These are phyloP conservation scores for Saprolegnia diclina DNA, from an alignment of 352 stramenopile genomes.

Conservation along the genomic window DNA sequence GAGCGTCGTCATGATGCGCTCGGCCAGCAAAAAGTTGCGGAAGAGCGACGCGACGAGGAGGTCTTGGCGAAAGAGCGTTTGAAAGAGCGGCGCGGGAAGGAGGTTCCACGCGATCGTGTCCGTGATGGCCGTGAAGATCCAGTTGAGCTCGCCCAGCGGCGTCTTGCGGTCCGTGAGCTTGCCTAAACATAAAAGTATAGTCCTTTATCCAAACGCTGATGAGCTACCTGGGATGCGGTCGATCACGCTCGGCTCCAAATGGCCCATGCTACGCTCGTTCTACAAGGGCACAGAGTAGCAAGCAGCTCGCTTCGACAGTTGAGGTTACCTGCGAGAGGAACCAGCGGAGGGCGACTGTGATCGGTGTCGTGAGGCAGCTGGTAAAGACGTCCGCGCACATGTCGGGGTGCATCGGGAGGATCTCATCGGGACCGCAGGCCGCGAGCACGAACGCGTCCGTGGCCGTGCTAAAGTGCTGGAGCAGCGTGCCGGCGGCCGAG, in stretches of 20 bases:
- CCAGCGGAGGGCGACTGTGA: slow-evolving; percentile 97
- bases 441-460: slow-evolving; percentile 96
- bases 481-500: slow-evolving; percentile 91
- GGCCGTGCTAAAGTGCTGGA: slow-evolving; percentile 92
- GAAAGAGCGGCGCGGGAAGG: slow-evolving; percentile 93
- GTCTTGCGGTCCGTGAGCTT: slow-evolving; percentile 93
- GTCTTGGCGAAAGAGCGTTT: slow-evolving; percentile 99
- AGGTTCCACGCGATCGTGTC: slow-evolving; percentile 99
- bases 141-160: slow-evolving; percentile 97
- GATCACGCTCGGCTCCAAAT: slow-evolving; percentile 80
- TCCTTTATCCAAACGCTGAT: no score
- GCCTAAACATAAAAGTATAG: slow-evolving; percentile 43
- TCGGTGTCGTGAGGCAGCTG: slow-evolving; percentile 98
- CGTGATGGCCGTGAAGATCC: slow-evolving; percentile 99
- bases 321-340: slow-evolving; percentile 84
- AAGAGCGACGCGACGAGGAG: slow-evolving; percentile 98
- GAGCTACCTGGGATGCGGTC: slow-evolving; percentile 73
- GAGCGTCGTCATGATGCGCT: slow-evolving; percentile 93
- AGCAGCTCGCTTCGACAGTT: no score
- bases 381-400: slow-evolving; percentile 99
- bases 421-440: slow-evolving; percentile 91
- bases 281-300: no score
- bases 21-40: slow-evolving; percentile 96
- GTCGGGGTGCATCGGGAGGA: slow-evolving; percentile 94
- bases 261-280: slow-evolving; percentile 86